Evolutionary conservation across 2,329 filamentous ascomycete genomes (phyloP), one percentile per base, ranked within the genome.

Genomic region (Ophiocordyceps australis): DNA sequence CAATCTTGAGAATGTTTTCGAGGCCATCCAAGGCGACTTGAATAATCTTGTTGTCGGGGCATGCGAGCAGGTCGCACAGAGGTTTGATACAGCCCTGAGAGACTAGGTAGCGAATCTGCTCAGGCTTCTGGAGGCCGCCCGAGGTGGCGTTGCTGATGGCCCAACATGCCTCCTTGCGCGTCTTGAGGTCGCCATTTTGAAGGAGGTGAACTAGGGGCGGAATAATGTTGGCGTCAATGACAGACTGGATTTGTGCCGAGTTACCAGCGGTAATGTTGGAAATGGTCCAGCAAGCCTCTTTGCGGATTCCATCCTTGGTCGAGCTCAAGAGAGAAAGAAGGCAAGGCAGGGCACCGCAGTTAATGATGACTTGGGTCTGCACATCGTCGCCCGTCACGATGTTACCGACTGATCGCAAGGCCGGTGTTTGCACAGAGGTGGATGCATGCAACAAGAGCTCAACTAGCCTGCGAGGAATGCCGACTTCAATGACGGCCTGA

Each of bases 1-100:
- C 89, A 35, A 98, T 89, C 76, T 98, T 98, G 46, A 98, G 73
- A 37, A 98, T 95, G 57, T 98, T 98, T 74, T 98, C 89, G 29
- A 98, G 67, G 28, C 89, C 89, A 45, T 98, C 89, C 25, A 98
- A 71, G 36, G 89, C 89, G 38, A 98, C 89, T 56, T 98, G 89
- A 42, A 98, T 98, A 49, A 98, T 98, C 71, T 98, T 98, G 62
- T 98, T 98, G 55, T 98, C 89, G 17, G 91, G 91, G 64, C 89
- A 98, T 20, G 72, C 74, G 30, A 98, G 72, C 15, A 98, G 71
- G 45, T 98, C 89, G 52, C 89, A 98, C 18, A 98, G 67, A 4
- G 89, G 89, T 59, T 86, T 92, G 59, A 98, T 95, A 62, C 85
- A 94, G 36, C 89, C 89, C 55, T 89, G 80, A 19, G 72, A 57